These are phyloP conservation scores for Paraphoma chrysanthemicola DNA, from an alignment of 2,329 filamentous ascomycete genomes.

Conservation along the genomic window DNA sequence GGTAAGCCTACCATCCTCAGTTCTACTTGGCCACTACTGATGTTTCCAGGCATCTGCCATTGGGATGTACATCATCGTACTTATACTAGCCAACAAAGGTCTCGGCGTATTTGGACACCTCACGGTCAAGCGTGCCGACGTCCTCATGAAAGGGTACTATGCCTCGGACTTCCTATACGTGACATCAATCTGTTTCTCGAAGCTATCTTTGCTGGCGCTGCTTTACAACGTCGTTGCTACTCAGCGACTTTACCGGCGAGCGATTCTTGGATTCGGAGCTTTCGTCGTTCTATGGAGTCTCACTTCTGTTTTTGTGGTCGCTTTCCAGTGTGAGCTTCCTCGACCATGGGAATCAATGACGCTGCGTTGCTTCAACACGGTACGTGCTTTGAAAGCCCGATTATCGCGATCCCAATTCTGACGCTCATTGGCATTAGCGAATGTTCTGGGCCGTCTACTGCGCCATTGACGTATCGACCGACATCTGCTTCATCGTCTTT, in stretches of 20 bases:
- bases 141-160: constrained; percentile 41
- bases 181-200: constrained; percentile 35
- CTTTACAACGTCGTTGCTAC: constrained; percentile 33
- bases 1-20: constrained; percentile 18
- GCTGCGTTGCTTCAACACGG: constrained; percentile 36
- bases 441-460: constrained; percentile 45
- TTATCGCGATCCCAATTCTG: constrained; percentile 7
- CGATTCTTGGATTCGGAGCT: constrained; percentile 24
- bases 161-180: constrained; percentile 45
- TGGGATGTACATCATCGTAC: constrained; percentile 31
- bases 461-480: constrained; percentile 40
- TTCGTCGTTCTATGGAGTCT: constrained; percentile 38
- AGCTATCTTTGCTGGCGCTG: constrained; percentile 36
- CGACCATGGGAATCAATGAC: constrained; percentile 37
- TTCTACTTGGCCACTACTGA: constrained; percentile 10
- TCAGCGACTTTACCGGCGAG: constrained; percentile 25
- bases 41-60: constrained; percentile 29
- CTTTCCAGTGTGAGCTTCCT: constrained; percentile 41
- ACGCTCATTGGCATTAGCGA: constrained; percentile 28
- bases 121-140: constrained; percentile 23
- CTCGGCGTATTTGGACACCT: constrained; percentile 23
- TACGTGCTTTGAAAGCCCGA: constrained; percentile 14
- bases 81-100: constrained; percentile 34
- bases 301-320: constrained; percentile 29
- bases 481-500: constrained; percentile 39